These are phyloP conservation scores for Monosporascus sp. DNA, from an alignment of 2,329 filamentous ascomycete genomes.

Conservation along the genomic window DNA sequence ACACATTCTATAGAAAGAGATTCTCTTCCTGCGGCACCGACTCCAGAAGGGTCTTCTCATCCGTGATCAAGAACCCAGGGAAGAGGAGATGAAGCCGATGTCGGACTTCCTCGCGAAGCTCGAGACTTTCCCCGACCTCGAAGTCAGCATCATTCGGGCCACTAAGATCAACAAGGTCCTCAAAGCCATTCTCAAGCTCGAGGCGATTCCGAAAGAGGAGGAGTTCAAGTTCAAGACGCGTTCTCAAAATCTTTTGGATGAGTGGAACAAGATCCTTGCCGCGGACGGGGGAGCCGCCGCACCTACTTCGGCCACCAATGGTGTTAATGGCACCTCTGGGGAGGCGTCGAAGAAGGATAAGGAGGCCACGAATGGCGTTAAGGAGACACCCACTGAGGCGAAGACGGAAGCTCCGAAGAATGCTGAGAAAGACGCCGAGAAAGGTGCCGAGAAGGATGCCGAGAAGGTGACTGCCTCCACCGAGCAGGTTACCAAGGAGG, in stretches of 20 bases:
- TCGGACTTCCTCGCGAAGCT: constrained; percentile 74
- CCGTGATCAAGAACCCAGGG: constrained; percentile 78
- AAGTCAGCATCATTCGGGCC: constrained; percentile 78
- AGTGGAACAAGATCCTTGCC: constrained; percentile 83
- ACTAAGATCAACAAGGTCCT: constrained; percentile 99
- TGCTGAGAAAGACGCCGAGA: constrained; percentile 18
- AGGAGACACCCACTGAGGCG: constrained; percentile 21
- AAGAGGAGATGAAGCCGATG: constrained; percentile 77
- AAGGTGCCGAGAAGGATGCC: constrained; percentile 32
- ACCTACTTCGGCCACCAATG: constrained; percentile 37
- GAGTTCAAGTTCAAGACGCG: constrained; percentile 86
- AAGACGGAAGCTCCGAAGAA: constrained; percentile 27
- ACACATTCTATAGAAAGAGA: constrained; percentile 53
- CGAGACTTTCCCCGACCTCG: constrained; percentile 73
- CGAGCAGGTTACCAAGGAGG: constrained; percentile 37
- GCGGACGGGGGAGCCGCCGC: constrained; percentile 43
- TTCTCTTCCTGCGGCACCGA: constrained; percentile 91
- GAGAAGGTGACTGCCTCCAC: not conserved
- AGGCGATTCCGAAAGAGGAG: constrained; percentile 79
- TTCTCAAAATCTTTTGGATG: constrained; percentile 72
- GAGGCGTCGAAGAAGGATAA: constrained; percentile 23
- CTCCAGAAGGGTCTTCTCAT: constrained; percentile 91
- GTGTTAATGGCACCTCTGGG: constrained; percentile 42
- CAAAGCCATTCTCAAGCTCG: constrained; percentile 86
- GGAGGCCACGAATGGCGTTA: constrained; percentile 28